phyloP scores from a whole-genome alignment of 371 early-diverging fungal species.

The Mortierella polycephala region DNA sequence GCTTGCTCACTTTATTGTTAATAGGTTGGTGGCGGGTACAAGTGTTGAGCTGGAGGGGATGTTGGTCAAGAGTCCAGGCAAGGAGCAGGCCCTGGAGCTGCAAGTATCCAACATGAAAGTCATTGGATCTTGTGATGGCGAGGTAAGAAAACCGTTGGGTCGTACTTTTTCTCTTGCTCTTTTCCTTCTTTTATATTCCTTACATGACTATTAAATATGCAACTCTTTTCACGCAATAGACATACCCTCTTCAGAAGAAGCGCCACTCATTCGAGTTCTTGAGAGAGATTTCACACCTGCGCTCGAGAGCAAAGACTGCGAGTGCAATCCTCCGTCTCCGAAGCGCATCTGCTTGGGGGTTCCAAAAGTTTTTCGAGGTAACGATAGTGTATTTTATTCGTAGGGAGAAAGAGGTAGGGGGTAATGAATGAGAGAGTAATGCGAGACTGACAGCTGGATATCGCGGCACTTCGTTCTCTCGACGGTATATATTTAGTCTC shows the following conservation, averaged over 20 bases:
- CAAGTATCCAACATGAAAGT: slow-evolving; percentile 67
- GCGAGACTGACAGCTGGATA: too few relatives aligned
- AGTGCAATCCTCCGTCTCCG: slow-evolving; percentile 80
- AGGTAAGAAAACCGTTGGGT: slow-evolving; percentile 42
- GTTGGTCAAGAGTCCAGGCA: slow-evolving; percentile 75
- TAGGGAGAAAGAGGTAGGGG: too few relatives aligned
- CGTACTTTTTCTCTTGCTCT: too few relatives aligned
- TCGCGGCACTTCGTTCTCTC: too few relatives aligned
- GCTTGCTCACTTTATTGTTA: background rate
- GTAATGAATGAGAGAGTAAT: too few relatives aligned
- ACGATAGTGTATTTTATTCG: background rate
- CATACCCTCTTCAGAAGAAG: slow-evolving; percentile 92
- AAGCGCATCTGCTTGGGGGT: slow-evolving; percentile 68
- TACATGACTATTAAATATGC: background rate
- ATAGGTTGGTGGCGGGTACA: slow-evolving; percentile 75
- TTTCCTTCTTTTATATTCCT: background rate
- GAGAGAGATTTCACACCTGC: slow-evolving; percentile 80
- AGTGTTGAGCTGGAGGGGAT: slow-evolving; percentile 75
- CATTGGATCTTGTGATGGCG: slow-evolving; percentile 76
- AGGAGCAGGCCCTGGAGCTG: slow-evolving; percentile 80
- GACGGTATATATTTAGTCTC: slow-evolving; percentile 44
- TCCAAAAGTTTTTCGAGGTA: slow-evolving; percentile 82
- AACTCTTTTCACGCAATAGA: slow-evolving; percentile 42
- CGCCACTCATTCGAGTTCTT: slow-evolving; percentile 82
- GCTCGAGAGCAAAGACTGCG: slow-evolving; percentile 83